Conservation (phyloP, 106 monocot genomes). For the Allium sativum region DNA sequence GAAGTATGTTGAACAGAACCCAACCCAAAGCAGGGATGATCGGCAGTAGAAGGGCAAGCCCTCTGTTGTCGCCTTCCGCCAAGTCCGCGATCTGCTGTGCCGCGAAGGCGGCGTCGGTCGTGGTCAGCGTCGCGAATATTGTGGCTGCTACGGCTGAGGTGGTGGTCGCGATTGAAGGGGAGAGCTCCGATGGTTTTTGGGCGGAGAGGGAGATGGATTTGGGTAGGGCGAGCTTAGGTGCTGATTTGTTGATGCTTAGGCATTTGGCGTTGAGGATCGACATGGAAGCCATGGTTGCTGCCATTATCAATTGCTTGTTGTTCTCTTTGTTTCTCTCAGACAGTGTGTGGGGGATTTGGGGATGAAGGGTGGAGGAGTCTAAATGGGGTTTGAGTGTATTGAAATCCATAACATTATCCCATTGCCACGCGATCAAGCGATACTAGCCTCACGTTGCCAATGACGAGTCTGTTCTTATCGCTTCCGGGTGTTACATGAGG, state of each 20-base stretch:
- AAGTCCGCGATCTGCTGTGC: conserved; percentile 76
- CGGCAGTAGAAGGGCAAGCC: conserved; percentile 67
- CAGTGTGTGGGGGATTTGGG: not conserved
- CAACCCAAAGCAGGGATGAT: conserved; percentile 53
- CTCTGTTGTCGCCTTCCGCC: conserved; percentile 81
- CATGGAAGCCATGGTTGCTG: conserved; percentile 61
- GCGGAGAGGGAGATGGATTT: conserved; percentile 8
- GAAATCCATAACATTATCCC: conserved; percentile 36
- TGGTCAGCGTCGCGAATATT: conserved; percentile 56
- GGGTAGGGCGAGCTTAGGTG: conserved; percentile 20
- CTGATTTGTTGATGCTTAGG: conserved; percentile 20
- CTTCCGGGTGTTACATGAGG: not conserved
- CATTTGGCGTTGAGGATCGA: conserved; percentile 59
- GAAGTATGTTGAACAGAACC: conserved; percentile 72
- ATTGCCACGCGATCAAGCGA: conserved; percentile 1
- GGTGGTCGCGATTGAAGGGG: not conserved
- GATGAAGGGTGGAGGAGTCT: not conserved
- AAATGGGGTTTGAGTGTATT: conserved; percentile 10
- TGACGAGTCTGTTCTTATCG: conserved; percentile 3
- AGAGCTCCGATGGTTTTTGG: conserved; percentile 1
- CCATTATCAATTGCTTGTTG: conserved; percentile 2
- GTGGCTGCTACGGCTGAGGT: conserved; percentile 51
- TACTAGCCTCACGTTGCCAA: conserved; percentile 9
- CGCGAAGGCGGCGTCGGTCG: conserved; percentile 59
- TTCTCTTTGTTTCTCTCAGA: not conserved